Evolutionary conservation across 2,329 filamentous ascomycete genomes (phyloP).

Genomic region (Xylaria sp.): DNA sequence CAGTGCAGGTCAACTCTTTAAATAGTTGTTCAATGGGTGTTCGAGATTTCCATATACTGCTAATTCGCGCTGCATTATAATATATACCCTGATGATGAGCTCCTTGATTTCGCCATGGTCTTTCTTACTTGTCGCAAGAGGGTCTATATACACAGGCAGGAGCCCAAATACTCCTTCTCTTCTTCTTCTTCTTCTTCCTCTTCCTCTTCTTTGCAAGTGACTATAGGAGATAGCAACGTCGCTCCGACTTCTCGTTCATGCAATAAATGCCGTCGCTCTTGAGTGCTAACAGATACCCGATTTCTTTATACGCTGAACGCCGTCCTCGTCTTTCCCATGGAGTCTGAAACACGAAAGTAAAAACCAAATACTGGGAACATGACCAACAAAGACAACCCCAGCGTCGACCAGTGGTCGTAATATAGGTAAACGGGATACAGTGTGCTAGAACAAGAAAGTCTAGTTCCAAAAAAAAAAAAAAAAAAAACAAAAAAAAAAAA

Average conservation of each 20-base stretch:
- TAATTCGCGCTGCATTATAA: slow-evolving; percentile 34
- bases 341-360: slow-evolving; percentile 18
- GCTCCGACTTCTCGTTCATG: slow-evolving; percentile 31
- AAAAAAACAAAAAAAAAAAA: too few species aligned
- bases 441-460: slow-evolving; percentile 37
- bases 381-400: slow-evolving; percentile 7
- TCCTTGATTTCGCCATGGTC: slow-evolving; percentile 17
- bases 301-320: slow-evolving; percentile 37
- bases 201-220: slow-evolving; percentile 13
- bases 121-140: slow-evolving; percentile 15
- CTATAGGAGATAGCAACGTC: slow-evolving; percentile 16
- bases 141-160: slow-evolving; percentile 36
- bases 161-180: neutral
- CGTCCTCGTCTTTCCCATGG: slow-evolving; percentile 30
- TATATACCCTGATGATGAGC: slow-evolving; percentile 28
- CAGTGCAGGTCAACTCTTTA: neutral
- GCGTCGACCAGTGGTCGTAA: slow-evolving; percentile 19
- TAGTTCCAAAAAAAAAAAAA: slow-evolving; percentile 38
- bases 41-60: slow-evolving; percentile 21
- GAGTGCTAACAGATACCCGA: slow-evolving; percentile 22
- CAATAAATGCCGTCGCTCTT: slow-evolving; percentile 31
- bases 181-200: neutral
- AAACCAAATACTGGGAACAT: slow-evolving; percentile 10
- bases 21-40: slow-evolving; percentile 14
- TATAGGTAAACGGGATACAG: slow-evolving; percentile 23